Percentiles rank a stretch among this genome's conserved stretches.
Evolutionary conservation across 2,329 filamentous ascomycete species (phyloP).

Genomic region (Huntiella decipiens): DNA sequence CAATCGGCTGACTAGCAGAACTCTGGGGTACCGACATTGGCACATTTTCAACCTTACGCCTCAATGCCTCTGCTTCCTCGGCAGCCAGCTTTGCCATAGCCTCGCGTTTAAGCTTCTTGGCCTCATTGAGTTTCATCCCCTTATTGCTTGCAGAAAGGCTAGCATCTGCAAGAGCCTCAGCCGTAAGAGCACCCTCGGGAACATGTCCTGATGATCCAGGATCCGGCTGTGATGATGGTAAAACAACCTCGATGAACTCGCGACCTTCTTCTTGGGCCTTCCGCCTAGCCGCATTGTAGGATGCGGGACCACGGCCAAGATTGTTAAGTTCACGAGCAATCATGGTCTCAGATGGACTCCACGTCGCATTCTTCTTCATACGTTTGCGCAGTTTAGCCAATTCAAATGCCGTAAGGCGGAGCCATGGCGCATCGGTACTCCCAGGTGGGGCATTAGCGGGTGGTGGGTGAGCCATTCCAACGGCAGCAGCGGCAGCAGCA

Average conservation of each 20-base stretch:
- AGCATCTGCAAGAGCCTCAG: slow-evolving; percentile 39
- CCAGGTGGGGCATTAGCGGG: slow-evolving; percentile 40
- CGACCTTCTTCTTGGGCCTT: slow-evolving; percentile 47
- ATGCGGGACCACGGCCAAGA: slow-evolving; percentile 47
- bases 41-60: slow-evolving; percentile 30
- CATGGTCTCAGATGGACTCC: slow-evolving; percentile 74
- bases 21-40: slow-evolving; percentile 19
- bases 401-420: slow-evolving; percentile 45
- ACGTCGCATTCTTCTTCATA: slow-evolving; percentile 84
- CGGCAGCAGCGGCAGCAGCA: slow-evolving; percentile 23
- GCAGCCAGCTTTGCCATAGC: slow-evolving; percentile 41
- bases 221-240: slow-evolving; percentile 17
- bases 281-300: slow-evolving; percentile 41
- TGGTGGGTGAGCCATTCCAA: slow-evolving; percentile 33
- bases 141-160: slow-evolving; percentile 43
- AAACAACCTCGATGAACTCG: slow-evolving; percentile 26
- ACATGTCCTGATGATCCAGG: slow-evolving; percentile 19
- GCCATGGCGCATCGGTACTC: slow-evolving; percentile 43
- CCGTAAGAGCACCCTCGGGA: slow-evolving; percentile 40
- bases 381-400: slow-evolving; percentile 54
- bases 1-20: not conserved
- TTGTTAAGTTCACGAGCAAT: slow-evolving; percentile 58
- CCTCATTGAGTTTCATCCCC: slow-evolving; percentile 61
- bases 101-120: slow-evolving; percentile 55
- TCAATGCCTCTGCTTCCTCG: slow-evolving; percentile 41